Evolutionary conservation across 495 filamentous ascomycete genomes (phyloP), one percentile per base, ranked within the genome.

Genomic region (Penicillium maclennaniae): DNA sequence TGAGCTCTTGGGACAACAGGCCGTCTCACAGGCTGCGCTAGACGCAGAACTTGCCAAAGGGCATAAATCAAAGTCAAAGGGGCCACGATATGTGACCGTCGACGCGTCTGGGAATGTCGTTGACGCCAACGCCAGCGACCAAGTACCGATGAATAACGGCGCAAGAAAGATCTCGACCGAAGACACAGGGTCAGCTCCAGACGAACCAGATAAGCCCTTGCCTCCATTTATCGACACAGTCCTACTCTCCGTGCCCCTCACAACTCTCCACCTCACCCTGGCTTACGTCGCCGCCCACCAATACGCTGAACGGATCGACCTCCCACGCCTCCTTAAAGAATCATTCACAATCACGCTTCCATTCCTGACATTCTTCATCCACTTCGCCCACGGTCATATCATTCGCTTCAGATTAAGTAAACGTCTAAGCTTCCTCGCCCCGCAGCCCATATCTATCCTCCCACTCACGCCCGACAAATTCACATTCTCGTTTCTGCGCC

Each of bases 211-310:
- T 17, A 54, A 64, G 15, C 59, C 62, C 7, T 54, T 69, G 8
- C 69, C 71, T 4, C 75, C 75, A 5, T 61, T 78, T 45, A 58
- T 79, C 53, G 77, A 80, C 59, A 76, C 76, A 39, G 20, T 75
- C 3, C 65, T 81, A 25, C 74, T 83, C 25, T 81, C 84, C 9
- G 57, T 85, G 5, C 87, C 86, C 39, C 72, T 97, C 58, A 78
- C 83, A 16, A 89, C 89, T 73, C 76, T 96, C 23, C 88, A 96
- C 68, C 84, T 95, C 59, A 91, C 89, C 2, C 78, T 98, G 23
- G 89, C 93, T 58, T 88, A 92, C 45, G 76, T 97, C n/a, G 88
- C 95, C 7, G 87, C 92, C 45, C 83, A 92, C 66, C 95, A 97
- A 74, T 97, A 96, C 63, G 82, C 85, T 9, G 78, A 87, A 61